Base-by-base conservation (phyloP, 306 rosid species). In the Pterocarpus macrocarpus region DNA sequence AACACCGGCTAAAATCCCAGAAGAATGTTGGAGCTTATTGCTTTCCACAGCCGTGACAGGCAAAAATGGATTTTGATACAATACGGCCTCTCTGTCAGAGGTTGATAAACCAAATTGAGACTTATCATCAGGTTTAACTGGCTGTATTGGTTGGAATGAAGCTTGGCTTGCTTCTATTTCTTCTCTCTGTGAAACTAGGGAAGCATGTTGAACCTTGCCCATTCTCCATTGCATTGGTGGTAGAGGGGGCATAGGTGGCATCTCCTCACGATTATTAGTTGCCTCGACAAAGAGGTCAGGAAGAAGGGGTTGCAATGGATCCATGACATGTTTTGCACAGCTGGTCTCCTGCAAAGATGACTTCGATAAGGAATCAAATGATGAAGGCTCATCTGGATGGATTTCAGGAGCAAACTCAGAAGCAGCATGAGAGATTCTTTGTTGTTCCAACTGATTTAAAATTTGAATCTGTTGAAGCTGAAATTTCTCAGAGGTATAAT, bases 201-300 rank as follows among this genome's bases (percentile, higher is more conserved):
- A 87, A 68, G 86, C 15, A 78, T 62, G 80, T 78, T 90, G 99
- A 83, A 81, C 72, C 82, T 82, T 94, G 59, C 92, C 91, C 67
- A 85, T 81, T 90, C 97, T 95, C 99, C 99, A 96, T 49, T 96
- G 98, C 97, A 90, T 83, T 68, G 99, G 99, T 52, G 98, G 99
- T 61, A 96, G 85, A 72, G 99, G 99, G 30, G 99, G 99, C 92
- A 94, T 77, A 64, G 99, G 99, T 71, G 99, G 97, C 67, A 85
- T 86, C 80, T 92, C 98, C 81, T 82, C 91, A 38, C 78, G 73
- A 80, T 53, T 83, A 76, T 82, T 83, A 70, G 90, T 62, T 74
- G 75, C 82, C 86, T 81, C 87, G 28, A 22, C 28, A 22, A 22
- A 22, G 28, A 22, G 28, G 28, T 22, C 28, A 33, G 90, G 92